A percentile compares a stretch with the other conserved stretches of the same genome.
phyloP scores from a whole-genome alignment of 2,329 filamentous ascomycete species.

The Pseudopyricularia javanii region DNA sequence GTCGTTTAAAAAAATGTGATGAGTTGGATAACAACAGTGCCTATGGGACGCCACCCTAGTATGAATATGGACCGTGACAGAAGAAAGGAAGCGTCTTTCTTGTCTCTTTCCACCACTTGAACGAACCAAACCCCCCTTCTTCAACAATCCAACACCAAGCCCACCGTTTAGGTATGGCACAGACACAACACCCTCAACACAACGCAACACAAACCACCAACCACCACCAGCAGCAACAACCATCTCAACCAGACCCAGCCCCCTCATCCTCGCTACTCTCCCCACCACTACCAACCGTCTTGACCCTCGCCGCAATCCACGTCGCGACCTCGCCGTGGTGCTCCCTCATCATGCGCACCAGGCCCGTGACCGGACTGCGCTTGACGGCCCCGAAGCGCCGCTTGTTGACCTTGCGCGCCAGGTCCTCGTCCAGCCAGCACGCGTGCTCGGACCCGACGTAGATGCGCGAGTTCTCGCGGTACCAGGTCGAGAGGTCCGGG shows the following conservation, averaged over 20 bases:
- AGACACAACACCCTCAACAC: too few species aligned
- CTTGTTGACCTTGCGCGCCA: conserved; percentile 46
- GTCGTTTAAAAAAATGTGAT: too few species aligned
- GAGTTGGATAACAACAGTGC: too few species aligned
- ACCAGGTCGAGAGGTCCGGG: conserved; percentile 65
- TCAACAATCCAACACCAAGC: too few species aligned
- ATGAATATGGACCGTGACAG: too few species aligned
- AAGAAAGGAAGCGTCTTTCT: too few species aligned
- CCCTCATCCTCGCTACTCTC: conserved; percentile 33
- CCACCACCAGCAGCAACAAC: not conserved
- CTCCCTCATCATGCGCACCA: conserved; percentile 43
- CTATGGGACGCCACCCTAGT: too few species aligned
- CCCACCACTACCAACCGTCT: conserved; percentile 15
- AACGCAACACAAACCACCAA: not conserved
- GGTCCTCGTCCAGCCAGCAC: conserved; percentile 57
- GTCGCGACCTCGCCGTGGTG: conserved; percentile 37
- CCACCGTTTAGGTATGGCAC: too few species aligned
- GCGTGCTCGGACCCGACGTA: conserved; percentile 66
- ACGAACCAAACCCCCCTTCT: too few species aligned
- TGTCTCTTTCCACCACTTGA: too few species aligned
- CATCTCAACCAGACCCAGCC: conserved; percentile 8
- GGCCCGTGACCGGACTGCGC: conserved; percentile 31
- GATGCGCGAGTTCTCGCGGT: conserved; percentile 67
- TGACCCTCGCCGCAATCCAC: conserved; percentile 34
- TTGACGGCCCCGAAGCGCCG: conserved; percentile 47